Base-by-base conservation (phyloP, 1,139 yeast genomes). In the Protomyces lactucae-debilis region DNA sequence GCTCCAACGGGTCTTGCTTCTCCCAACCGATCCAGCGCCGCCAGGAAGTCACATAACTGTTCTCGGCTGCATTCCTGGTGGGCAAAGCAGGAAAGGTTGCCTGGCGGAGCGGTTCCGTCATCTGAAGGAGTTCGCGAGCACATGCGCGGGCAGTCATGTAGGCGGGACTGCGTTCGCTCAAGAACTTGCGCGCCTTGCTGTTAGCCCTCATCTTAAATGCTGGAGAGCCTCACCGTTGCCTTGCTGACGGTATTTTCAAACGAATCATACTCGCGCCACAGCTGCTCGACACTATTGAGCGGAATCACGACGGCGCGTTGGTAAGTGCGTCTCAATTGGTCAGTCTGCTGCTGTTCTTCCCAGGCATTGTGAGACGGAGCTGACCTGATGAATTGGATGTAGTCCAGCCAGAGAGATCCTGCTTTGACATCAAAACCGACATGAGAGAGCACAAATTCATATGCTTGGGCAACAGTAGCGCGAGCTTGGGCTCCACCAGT, bases 131-230 rank as follows among this genome's bases (percentile, higher is more conserved):
- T 72, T 90, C 96, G 52, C 84, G 85, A 67, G 84, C 83, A 77
- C 89, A 80, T 0, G 95, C 83, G 69, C 97, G 80, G 0, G 97
- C 95, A 67, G 84, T 85, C 97, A 92, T 89, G 73, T 91, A 93
- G n/a, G 84, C 87, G 2, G 90, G 85, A 16, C 95, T 87, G 68
- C 85, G 82, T 70, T 92, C 98, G 51, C 88, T 86, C 65, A 92
- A 85, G 72, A 87, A 86, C 74, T 90, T 90, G 71, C 96, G 83
- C 2, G 97, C 63, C 63, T 59, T 4, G 16, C n/a, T 18, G 48
- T 43, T 10, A 43, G 52, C 12, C 3, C 5, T 16, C 43, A 8
- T 25, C 23, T 16, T 2, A 14, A 21, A 18, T 16, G 3, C 35
- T 16, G 3, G n/a, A 25, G 2, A 23, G 40, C 55, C 45, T 48